Evolutionary conservation across 1,139 yeast species (phyloP).

Genomic region (Candida labiduridarum): DNA sequence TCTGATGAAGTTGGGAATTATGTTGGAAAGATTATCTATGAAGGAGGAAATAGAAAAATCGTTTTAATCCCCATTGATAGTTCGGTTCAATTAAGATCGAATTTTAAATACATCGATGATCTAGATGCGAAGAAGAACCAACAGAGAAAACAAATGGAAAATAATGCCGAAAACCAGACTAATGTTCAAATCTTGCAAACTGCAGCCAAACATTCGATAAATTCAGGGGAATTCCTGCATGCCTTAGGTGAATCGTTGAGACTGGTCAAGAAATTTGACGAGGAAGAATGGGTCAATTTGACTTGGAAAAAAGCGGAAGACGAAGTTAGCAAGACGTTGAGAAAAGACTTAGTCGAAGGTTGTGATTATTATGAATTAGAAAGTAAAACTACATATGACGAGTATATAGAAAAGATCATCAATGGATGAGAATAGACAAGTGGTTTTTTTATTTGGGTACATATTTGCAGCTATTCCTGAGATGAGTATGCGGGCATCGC

Average conservation of each 20-base stretch:
- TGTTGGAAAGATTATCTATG: slow-evolving; percentile 32
- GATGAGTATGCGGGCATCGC: not conserved
- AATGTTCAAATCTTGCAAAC: slow-evolving; percentile 50
- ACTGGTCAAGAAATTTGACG: slow-evolving; percentile 74
- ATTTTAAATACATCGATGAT: slow-evolving; percentile 74
- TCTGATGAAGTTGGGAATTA: slow-evolving; percentile 32
- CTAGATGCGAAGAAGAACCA: slow-evolving; percentile 33
- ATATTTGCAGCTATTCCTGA: not conserved
- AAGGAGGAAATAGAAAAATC: slow-evolving; percentile 38
- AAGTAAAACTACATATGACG: slow-evolving; percentile 32
- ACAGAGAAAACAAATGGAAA: slow-evolving; percentile 21
- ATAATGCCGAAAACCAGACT: slow-evolving; percentile 35
- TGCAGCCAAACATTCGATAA: slow-evolving; percentile 50
- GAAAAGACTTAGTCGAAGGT: slow-evolving; percentile 26
- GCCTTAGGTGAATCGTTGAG: slow-evolving; percentile 80
- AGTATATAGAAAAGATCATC: slow-evolving; percentile 24
- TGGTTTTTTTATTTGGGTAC: not conserved
- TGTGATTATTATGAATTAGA: slow-evolving; percentile 26
- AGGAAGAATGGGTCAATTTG: slow-evolving; percentile 58
- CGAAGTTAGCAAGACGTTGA: slow-evolving; percentile 32
- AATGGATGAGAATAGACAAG: not conserved
- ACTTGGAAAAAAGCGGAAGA: slow-evolving; percentile 51
- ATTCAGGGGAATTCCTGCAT: slow-evolving; percentile 68
- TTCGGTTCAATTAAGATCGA: slow-evolving; percentile 79
- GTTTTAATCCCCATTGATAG: slow-evolving; percentile 68